A percentile compares a stretch with the other conserved stretches of the same genome.
Evolutionary conservation across 2,329 filamentous ascomycete species (phyloP).

Genomic region (Phaeosphaeriaceae sp.): DNA sequence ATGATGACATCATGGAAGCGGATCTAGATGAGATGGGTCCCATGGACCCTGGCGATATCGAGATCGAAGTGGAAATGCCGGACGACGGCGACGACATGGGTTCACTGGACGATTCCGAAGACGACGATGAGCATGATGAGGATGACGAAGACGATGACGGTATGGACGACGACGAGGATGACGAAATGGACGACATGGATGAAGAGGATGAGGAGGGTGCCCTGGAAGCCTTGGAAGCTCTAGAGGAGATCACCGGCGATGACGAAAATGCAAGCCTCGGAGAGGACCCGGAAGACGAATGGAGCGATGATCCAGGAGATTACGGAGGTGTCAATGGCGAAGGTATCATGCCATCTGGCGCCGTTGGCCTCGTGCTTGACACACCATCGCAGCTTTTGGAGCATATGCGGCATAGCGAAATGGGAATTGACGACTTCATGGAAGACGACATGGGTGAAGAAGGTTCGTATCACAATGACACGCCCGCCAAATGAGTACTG

Average conservation of each 20-base stretch:
- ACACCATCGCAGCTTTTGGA: constrained; percentile 48
- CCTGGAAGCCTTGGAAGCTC: constrained; percentile 37
- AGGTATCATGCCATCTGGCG: constrained; percentile 58
- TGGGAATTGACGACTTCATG: constrained; percentile 59
- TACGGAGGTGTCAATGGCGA: constrained; percentile 56
- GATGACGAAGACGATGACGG: constrained; percentile 59
- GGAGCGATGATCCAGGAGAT: constrained; percentile 58
- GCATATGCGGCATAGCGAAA: constrained; percentile 52
- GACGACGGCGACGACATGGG: constrained; percentile 67
- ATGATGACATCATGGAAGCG: constrained; percentile 83
- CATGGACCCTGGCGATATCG: constrained; percentile 69
- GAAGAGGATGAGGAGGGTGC: constrained; percentile 54
- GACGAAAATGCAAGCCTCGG: constrained; percentile 56
- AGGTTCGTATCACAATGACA: constrained; percentile 56
- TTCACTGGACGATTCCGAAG: constrained; percentile 61
- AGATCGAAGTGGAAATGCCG: constrained; percentile 87
- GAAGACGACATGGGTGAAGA: constrained; percentile 67
- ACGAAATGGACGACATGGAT: constrained; percentile 52
- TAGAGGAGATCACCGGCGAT: constrained; percentile 57
- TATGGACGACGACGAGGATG: constrained; percentile 46
- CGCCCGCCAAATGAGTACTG: constrained; percentile 40
- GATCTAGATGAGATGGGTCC: constrained; percentile 80
- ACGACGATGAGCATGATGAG: constrained; percentile 53
- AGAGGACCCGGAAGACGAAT: constrained; percentile 48
- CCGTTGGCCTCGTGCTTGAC: constrained; percentile 44